These are phyloP conservation scores for Calonectria hawksworthii DNA, from an alignment of 2,329 filamentous ascomycete genomes.

Conservation along the genomic window DNA sequence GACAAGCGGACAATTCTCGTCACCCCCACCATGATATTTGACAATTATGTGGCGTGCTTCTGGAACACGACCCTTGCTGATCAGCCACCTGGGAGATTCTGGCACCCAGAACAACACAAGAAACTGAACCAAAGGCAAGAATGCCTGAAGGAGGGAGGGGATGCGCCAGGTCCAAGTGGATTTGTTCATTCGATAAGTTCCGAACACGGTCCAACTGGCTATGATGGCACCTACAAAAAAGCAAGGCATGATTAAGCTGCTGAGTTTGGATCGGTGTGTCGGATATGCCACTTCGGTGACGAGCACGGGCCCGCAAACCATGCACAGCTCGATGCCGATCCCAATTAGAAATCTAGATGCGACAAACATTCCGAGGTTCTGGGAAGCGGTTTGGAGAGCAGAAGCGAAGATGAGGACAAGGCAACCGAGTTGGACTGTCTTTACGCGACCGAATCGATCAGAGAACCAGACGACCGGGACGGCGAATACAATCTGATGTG, in stretches of 20 bases:
- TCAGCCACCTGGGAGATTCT: constrained; percentile 12
- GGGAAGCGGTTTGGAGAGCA: constrained; percentile 45
- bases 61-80: background rate
- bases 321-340: constrained; percentile 41
- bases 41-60: background rate
- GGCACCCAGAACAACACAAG: constrained; percentile 25
- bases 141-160: constrained; percentile 9
- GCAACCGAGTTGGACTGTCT: background rate
- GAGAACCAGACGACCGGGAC: background rate
- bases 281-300: constrained; percentile 50
- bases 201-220: constrained; percentile 17
- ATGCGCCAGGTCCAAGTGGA: constrained; percentile 21
- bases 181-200: constrained; percentile 1
- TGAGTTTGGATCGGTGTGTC: constrained; percentile 46
- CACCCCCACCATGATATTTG: background rate
- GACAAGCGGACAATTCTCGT: background rate
- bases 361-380: constrained; percentile 44
- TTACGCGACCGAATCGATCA: background rate
- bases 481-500: background rate
- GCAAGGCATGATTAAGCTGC: constrained; percentile 46
- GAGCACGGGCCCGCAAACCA: constrained; percentile 44
- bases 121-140: constrained; percentile 2
- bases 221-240: constrained; percentile 26
- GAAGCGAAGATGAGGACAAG: constrained; percentile 47
- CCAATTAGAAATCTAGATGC: constrained; percentile 47